Base-by-base conservation (phyloP, 495 filamentous ascomycete species). In the Geoglossum glabrum region DNA sequence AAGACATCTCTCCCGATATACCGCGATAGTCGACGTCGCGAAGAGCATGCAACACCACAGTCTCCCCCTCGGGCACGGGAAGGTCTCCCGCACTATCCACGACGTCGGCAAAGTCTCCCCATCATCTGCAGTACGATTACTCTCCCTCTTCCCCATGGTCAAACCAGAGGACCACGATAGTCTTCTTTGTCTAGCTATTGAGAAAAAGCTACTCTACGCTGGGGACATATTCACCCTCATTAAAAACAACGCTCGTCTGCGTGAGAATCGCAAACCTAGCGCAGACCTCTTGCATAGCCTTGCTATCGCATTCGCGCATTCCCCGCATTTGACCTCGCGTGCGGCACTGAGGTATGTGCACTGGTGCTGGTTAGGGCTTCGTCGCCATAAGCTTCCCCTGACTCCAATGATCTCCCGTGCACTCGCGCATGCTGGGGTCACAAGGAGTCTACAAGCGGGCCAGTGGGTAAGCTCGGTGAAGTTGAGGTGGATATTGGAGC, bases 401-500 rank as follows among this genome's bases (percentile, higher is more conserved):
- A 61, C 67, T 43, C 68, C 70, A 1, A 59, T 60, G 17, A 54
- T 76, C 27, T 69, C 67, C 10, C 71, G 72, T 25, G 71, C 74
- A 3, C 61, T 75, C 67, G 73, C 72, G 56, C 71, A 74, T 65
- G 72, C 72, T 47, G 74, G 71, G 27, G 63, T 76, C 21, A 69
- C 69, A 17, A 63, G 74, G 10, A 71, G 64, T 57, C 68, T 70
- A 36, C 62, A 66, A 23, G 64, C 65, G 25, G 69, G 68, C 9
- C 58, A 50, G 1, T 60, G 60, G 13, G 61, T 75, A 2, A 57
- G 68, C 4, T 40, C 50, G 6, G 57, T 57, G 49, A 69, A 65
- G 55, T 68, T 71, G 60, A 55, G 62, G 19, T 74, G 68, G 57
- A 73, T 75, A 17, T 59, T 70, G 57, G 60, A 64, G 57, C 54